phyloP scores from a whole-genome alignment of 2,329 filamentous ascomycete species.

The Colletotrichum scovillei region DNA sequence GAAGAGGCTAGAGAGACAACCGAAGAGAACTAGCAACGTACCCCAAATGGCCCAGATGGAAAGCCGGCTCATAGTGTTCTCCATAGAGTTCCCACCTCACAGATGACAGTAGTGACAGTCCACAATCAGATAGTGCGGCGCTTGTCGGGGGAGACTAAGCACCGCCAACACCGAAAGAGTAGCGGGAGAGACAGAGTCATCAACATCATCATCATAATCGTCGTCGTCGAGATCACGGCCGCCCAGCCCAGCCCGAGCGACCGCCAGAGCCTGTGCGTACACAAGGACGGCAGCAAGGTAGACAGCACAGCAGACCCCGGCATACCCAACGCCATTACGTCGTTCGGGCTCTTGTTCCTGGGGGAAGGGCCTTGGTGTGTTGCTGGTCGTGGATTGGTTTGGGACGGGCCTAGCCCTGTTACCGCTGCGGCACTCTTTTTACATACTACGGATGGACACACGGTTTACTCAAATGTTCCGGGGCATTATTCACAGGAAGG shows the following conservation, averaged over 20 bases:
- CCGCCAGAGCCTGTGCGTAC: slow-evolving; percentile 6
- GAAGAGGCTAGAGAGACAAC: background rate
- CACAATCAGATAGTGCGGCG: background rate
- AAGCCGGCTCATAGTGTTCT: background rate
- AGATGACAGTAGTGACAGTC: background rate
- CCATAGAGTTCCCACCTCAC: background rate
- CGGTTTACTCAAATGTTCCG: background rate
- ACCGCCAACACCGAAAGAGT: background rate
- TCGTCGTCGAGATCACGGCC: slow-evolving; percentile 6
- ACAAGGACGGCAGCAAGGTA: background rate
- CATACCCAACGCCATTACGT: slow-evolving; percentile 31
- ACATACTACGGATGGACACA: too few species aligned
- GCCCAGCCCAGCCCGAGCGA: slow-evolving; percentile 7
- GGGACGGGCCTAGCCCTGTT: background rate
- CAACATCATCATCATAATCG: slow-evolving; percentile 23
- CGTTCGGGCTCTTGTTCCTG: slow-evolving; percentile 25
- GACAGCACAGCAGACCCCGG: background rate
- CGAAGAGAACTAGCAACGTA: background rate
- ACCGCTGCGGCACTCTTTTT: background rate
- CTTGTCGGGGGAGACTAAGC: slow-evolving; percentile 8
- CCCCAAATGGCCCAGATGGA: too few species aligned
- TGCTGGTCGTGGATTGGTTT: background rate
- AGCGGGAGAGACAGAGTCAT: slow-evolving; percentile 4
- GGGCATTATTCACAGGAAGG: background rate
- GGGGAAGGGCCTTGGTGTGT: background rate